Evolutionary conservation across 2,329 filamentous ascomycete species (phyloP).

Genomic region (Cordyceps farinosa): DNA sequence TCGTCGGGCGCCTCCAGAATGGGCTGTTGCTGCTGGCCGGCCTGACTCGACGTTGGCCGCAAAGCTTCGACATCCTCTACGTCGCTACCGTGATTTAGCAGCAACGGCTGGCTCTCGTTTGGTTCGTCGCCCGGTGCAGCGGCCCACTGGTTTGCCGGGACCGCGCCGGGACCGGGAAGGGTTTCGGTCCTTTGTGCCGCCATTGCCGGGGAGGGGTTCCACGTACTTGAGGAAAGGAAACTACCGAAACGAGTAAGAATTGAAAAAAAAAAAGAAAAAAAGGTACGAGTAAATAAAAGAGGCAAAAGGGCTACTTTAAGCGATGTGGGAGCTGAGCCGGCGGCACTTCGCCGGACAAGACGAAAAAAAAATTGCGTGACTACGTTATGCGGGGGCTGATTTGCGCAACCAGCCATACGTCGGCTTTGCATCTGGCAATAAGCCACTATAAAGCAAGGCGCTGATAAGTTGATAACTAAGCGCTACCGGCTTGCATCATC

Average conservation of each 20-base stretch:
- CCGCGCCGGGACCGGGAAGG: not conserved
- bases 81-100: not conserved
- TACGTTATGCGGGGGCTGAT: slow-evolving; percentile 3
- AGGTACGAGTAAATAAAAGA: not conserved
- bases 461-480: not conserved
- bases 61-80: not conserved
- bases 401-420: not conserved
- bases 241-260: not conserved
- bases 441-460: not conserved
- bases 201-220: not conserved
- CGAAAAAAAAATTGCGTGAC: not conserved
- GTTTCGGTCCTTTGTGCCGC: not conserved
- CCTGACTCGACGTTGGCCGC: not conserved
- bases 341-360: not conserved
- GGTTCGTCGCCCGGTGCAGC: not conserved
- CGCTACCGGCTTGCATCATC: not conserved
- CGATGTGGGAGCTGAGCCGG: not conserved
- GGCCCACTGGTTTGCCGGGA: slow-evolving; percentile 6
- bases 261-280: not conserved
- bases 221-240: not conserved
- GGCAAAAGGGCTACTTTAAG: not conserved
- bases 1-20: slow-evolving; percentile 19
- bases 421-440: not conserved
- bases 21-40: not conserved
- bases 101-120: not conserved